Percentiles rank a stretch among this genome's conserved stretches.
Evolutionary conservation across 106 monocot species (phyloP).

Genomic region (Alisma plantagoaquatica): DNA sequence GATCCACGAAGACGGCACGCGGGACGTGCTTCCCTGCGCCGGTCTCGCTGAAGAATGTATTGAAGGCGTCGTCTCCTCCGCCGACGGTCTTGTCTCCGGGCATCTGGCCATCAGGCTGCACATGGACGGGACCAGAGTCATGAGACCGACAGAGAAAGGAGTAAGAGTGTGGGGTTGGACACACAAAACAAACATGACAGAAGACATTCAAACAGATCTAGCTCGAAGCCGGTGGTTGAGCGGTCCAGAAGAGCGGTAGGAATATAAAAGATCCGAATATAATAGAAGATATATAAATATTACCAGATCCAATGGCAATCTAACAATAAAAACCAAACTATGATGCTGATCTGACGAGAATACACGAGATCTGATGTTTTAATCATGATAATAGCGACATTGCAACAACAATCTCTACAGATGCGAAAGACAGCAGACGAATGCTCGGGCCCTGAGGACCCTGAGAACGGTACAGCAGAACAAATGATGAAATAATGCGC

Average conservation of each 20-base stretch:
- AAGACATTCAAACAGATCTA: too few relatives aligned
- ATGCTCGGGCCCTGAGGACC: too few relatives aligned
- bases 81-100: conserved; percentile 23
- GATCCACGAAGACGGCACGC: conserved; percentile 55
- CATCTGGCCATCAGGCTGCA: conserved; percentile 31
- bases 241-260: not conserved
- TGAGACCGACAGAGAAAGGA: not conserved
- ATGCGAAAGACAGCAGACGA: too few relatives aligned
- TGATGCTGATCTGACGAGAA: too few relatives aligned
- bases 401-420: too few relatives aligned
- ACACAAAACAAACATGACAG: not conserved
- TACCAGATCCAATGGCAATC: not conserved
- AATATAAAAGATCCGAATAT: not conserved
- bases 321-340: too few relatives aligned
- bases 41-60: conserved; percentile 48
- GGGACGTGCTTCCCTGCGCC: conserved; percentile 49
- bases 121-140: not conserved
- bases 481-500: too few relatives aligned
- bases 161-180: not conserved
- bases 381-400: too few relatives aligned
- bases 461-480: too few relatives aligned
- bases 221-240: too few relatives aligned
- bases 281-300: not conserved
- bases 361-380: too few relatives aligned
- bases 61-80: conserved; percentile 44